Base-by-base conservation (phyloP, 495 filamentous ascomycete genomes). In the Aspergillus bertholletiae region DNA sequence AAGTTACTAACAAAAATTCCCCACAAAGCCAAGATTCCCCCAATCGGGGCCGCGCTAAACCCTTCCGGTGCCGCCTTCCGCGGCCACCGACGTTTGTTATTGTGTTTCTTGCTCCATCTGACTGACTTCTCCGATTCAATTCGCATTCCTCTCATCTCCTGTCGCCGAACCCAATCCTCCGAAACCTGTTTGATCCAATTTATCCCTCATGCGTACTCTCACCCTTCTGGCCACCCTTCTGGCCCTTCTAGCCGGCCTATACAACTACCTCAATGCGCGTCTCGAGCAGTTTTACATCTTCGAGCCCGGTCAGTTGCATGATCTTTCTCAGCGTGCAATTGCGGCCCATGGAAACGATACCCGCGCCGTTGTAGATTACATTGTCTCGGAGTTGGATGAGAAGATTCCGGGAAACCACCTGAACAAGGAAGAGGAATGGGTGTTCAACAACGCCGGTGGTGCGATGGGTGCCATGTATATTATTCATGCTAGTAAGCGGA, bases 401-500 rank as follows among this genome's bases (percentile, higher is more conserved):
- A 75, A 72, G 61, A 58, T 73, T 20, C 67, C 66, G 32, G 49
- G 67, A 18, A 62, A 65, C n/a, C 62, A 76, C 58, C 53, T 78
- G 58, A 78, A 70, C 65, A 58, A 58, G 26, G 65, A 78, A 30
- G 67, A 78, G 64, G 74, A 78, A 59, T 78, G 74, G 74, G 74
- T 76, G 8, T 77, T 77, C 60, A 81, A 80, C 77, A 90, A 90
- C 55, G 88, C 88, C 55, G 87, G 87, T 58, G 88, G 87, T 54
- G 89, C 90, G 50, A 93, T 94, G 90, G 90, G 90, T 50, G 85
- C 83, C 58, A 93, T 94, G 90, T 89, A 89, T 62, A 86, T 94
- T 57, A 86, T 94, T 64, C 90, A 94, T 65, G 87, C 90, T 57
- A 89, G 85, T 87, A 63, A 57, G 79, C 73, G 22, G 44, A 39